Base-by-base conservation (phyloP, 176 grass and related monocot species). In the barley (Hordeum vulgare) region DNA sequence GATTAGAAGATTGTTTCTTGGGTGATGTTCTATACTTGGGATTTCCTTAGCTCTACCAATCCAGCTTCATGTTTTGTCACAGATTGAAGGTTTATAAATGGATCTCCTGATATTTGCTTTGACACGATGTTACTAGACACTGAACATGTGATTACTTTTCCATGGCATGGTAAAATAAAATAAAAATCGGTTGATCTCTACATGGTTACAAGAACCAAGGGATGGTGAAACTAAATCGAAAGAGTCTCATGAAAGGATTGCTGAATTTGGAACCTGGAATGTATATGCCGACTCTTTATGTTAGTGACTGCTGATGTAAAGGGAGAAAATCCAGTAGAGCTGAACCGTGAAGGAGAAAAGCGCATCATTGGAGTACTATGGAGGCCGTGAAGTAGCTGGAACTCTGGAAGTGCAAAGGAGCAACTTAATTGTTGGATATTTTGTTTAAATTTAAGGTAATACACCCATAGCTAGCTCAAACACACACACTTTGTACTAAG, bases 1-100 rank as follows among this genome's bases (percentile, higher is more conserved):
- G 53, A 77, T 26, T 91, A 84, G 77, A 80, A 86, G 75, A 86
- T 83, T 37, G 39, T 69, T 57, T 76, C 6, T n/a, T 61, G 37
- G 35, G 21, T 15, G 27, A 24, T 81, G 61, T 25, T 83, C 45
- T n/a, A 75, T 75, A 79, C n/a, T 20, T 44, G 36, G 56, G 21
- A 5, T 63, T 75, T 66, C 3, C 26, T 82, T 59, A 47, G 66
- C 45, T 77, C 20, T 72, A 77, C 51, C 5, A 26, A 66, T 25
- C 61, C 28, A 41, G 49, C 68, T 80, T 74, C 13, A 14, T 86
- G 23, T 63, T 80, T 54, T 74, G 8, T 53, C 37, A 3, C 75
- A 62, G 14, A 62, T 53, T 87, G 49, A 83, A 80, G 75, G n/a
- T 86, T 12, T 86, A 74, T 51, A 74, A 17, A 72, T 71, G 58